Evolutionary conservation across 768 basidiomycete genomes (phyloP).

Genomic region (Lactifluus echinatus): DNA sequence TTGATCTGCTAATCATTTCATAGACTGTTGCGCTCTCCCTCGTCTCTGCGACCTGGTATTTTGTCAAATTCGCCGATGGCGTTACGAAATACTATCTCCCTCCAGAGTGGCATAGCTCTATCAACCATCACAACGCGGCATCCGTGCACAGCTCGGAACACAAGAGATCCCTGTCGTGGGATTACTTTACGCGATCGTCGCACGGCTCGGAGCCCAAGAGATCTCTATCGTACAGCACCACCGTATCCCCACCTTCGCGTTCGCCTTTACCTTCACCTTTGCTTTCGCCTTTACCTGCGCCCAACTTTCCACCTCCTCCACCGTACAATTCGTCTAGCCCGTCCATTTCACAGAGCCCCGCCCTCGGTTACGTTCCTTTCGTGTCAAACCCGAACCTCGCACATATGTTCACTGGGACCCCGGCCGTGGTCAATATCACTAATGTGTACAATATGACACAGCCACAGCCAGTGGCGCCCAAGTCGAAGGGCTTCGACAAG

Average conservation of each 20-base stretch:
- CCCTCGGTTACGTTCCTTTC: no score
- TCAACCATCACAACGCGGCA: background rate
- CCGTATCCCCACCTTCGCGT: background rate
- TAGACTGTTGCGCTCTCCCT: slow-evolving; percentile 13
- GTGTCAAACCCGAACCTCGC: no score
- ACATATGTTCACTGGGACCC: no score
- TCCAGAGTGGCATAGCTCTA: background rate
- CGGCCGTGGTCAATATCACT: background rate
- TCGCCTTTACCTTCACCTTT: background rate
- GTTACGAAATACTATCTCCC: background rate
- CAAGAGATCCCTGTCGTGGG: no score
- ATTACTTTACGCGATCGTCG: no score
- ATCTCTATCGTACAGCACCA: background rate
- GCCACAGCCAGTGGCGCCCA: no score
- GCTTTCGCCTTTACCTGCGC: background rate
- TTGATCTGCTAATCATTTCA: background rate
- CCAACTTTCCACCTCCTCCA: background rate
- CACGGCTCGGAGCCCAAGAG: background rate
- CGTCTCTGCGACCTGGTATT: background rate
- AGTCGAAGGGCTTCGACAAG: background rate
- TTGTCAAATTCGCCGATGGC: slow-evolving; percentile 9
- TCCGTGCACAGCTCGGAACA: background rate
- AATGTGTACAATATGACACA: background rate
- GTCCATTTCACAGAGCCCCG: background rate
- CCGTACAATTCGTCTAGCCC: background rate